These are phyloP conservation scores for Metroxylon sagu DNA, from an alignment of 176 grass and related monocot genomes.

Conservation along the genomic window DNA sequence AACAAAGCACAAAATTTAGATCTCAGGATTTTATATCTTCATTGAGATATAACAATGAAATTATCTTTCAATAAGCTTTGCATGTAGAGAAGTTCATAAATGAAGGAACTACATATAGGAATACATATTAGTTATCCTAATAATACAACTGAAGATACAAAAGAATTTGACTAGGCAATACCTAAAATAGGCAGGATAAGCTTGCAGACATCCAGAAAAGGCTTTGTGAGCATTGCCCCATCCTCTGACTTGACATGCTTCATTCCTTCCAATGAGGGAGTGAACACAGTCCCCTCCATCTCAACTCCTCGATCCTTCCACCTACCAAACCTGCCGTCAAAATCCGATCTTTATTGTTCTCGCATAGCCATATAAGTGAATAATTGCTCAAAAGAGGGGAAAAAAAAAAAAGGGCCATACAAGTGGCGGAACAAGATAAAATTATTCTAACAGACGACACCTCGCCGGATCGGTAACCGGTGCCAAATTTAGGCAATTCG, in stretches of 20 bases:
- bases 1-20: no score
- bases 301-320: slow-evolving; percentile 11
- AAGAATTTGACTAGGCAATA: slow-evolving; percentile 21
- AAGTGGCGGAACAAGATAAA: no score
- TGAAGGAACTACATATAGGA: no score
- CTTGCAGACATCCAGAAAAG: slow-evolving; percentile 95
- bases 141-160: neutral
- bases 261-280: slow-evolving; percentile 90
- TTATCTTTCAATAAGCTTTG: no score
- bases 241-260: slow-evolving; percentile 81
- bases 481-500: neutral
- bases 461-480: neutral
- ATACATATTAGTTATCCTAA: no score
- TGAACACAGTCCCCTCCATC: slow-evolving; percentile 82
- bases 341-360: neutral
- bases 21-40: no score
- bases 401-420: no score
- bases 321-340: slow-evolving; percentile 12
- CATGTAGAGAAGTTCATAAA: no score
- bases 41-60: no score
- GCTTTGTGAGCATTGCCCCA: slow-evolving; percentile 75
- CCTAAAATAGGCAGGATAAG: slow-evolving; percentile 82
- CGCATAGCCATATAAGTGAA: neutral
- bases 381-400: neutral
- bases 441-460: no score